Evolutionary conservation across 2,329 filamentous ascomycete genomes (phyloP).

Genomic region (Dothistroma septosporum): DNA sequence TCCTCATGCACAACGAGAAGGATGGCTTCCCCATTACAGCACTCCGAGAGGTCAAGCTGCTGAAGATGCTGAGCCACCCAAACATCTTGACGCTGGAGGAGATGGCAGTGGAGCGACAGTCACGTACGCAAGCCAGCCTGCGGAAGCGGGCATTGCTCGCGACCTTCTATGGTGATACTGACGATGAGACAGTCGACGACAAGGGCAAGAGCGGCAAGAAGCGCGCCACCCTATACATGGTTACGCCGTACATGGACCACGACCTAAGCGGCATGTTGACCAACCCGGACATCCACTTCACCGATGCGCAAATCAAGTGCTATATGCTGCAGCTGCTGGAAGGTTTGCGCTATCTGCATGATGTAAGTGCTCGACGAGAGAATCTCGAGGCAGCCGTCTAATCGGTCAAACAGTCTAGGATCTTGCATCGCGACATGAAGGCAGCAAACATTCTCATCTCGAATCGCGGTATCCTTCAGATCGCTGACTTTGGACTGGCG

Average conservation of each 20-base stretch:
- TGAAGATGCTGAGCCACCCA: slow-evolving; percentile 88
- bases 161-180: slow-evolving; percentile 9
- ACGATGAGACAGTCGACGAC: slow-evolving; percentile 25
- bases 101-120: slow-evolving; percentile 91
- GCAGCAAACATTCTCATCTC: slow-evolving; percentile 95
- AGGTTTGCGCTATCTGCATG: slow-evolving; percentile 85
- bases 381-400: background rate
- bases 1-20: slow-evolving; percentile 98
- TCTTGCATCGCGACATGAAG: slow-evolving; percentile 97
- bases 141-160: slow-evolving; percentile 2
- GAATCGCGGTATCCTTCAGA: slow-evolving; percentile 88
- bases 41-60: slow-evolving; percentile 91
- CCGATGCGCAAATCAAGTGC: slow-evolving; percentile 91
- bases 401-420: slow-evolving; percentile 49
- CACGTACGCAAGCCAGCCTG: slow-evolving; percentile 49
- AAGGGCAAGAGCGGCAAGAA: slow-evolving; percentile 44
- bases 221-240: slow-evolving; percentile 93
- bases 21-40: slow-evolving; percentile 99
- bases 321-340: slow-evolving; percentile 92
- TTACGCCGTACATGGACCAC: slow-evolving; percentile 97
- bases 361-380: slow-evolving; percentile 42
- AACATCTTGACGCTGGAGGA: slow-evolving; percentile 87
- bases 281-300: slow-evolving; percentile 84
- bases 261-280: slow-evolving; percentile 95
- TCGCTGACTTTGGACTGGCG: slow-evolving; percentile 94